A percentile compares a stretch with the other conserved stretches of the same genome.
Conservation (phyloP, 139 green algal genomes). For the Chlorella sp. region DNA sequence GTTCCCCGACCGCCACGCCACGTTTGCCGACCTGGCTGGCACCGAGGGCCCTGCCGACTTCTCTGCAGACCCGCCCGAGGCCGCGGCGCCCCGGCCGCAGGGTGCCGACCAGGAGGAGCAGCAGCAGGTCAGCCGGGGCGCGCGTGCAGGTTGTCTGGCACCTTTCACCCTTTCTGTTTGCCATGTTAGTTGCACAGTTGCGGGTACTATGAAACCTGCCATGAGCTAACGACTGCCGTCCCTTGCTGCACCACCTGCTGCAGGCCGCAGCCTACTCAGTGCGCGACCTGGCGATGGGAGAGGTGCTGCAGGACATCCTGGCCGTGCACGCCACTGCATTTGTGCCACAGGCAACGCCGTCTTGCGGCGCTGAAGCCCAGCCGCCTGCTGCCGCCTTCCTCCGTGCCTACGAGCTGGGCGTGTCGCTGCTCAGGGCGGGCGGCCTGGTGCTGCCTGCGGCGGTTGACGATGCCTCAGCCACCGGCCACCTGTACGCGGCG, state of each 20-base stretch:
- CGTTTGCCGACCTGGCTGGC: slow-evolving; percentile 77
- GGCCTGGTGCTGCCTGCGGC: slow-evolving; percentile 20
- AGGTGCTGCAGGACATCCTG: slow-evolving; percentile 31
- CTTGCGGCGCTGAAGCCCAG: not conserved
- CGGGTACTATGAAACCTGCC: too few relatives aligned
- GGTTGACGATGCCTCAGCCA: slow-evolving; percentile 46
- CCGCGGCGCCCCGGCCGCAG: not conserved
- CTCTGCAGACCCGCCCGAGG: not conserved
- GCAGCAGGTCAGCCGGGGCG: too few relatives aligned
- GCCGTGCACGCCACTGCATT: slow-evolving; percentile 20
- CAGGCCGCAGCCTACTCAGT: slow-evolving; percentile 22
- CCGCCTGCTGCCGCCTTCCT: slow-evolving; percentile 37
- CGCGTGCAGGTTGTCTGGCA: too few relatives aligned
- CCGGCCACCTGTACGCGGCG: slow-evolving; percentile 59
- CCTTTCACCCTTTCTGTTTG: too few relatives aligned
- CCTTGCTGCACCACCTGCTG: too few relatives aligned
- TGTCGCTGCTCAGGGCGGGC: slow-evolving; percentile 30
- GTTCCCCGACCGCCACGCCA: slow-evolving; percentile 69
- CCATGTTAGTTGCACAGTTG: too few relatives aligned
- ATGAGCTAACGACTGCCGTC: too few relatives aligned
- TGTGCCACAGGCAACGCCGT: not conserved
- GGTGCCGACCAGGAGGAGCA: not conserved
- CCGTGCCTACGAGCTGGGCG: slow-evolving; percentile 57
- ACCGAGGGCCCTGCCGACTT: slow-evolving; percentile 28
- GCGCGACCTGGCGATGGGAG: slow-evolving; percentile 17